Evolutionary conservation across 1,284 basidiomycete species (phyloP), one percentile per base, ranked within the genome.

Genomic region (Moniliella sp.): DNA sequence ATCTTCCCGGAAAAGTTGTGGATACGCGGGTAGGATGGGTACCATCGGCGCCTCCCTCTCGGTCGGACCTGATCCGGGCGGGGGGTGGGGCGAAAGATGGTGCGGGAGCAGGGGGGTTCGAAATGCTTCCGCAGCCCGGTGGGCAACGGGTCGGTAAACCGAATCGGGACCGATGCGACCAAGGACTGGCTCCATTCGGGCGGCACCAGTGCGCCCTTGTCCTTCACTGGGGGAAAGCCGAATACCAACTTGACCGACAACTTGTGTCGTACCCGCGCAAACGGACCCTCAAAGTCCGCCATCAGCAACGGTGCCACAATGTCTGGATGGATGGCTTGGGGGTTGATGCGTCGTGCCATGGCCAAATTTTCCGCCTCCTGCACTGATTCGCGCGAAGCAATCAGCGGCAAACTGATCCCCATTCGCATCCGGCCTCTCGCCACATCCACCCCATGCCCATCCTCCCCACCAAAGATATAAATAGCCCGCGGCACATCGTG

Each of bases 161-260:
- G n/a, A n/a, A n/a, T n/a, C n/a, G n/a, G n/a, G n/a, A n/a, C n/a
- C n/a, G n/a, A n/a, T n/a, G n/a, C n/a, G n/a, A n/a, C n/a, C 49
- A 3, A 54, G 56, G 1, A 59, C 54, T 25, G 49, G 49, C 51
- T 57, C 48, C 17, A 59, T 46, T 34, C 57, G 34, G 13, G 52
- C 48, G 28, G 57, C 51, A 8, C 42, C 44, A 42, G 51, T 52
- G 17, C 30, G 27, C 13, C 37, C 36, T 5, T 48, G 46, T n/a
- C n/a, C n/a, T 2, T 37, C 45, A 1, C 45, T 36, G 2, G 40
- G 37, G 18, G 43, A 40, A 55, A 46, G 1, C 51, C 52, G 16
- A 59, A 57, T 13, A 48, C 47, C 2, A 59, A 40, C 37, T 59
- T 59, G 31, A 59, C 56, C 31, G 53, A 52, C 36, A 59, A 45